These are phyloP conservation scores for Arabidopsis thaliana DNA, from an alignment of 345 rosid genomes.

Conservation along the genomic window DNA sequence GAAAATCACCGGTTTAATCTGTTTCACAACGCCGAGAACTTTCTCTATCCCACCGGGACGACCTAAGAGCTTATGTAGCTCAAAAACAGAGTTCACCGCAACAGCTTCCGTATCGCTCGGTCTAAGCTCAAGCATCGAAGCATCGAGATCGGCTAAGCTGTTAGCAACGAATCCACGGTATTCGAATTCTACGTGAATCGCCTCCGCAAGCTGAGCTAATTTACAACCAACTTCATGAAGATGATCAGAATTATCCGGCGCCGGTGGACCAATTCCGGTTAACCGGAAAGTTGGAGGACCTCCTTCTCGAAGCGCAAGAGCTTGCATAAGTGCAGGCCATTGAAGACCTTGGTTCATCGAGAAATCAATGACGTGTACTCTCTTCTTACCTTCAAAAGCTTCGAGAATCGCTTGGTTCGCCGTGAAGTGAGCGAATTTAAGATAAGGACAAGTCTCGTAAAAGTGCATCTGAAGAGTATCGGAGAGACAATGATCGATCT, in stretches of 20 bases:
- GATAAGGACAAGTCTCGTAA: slow-evolving; percentile 88
- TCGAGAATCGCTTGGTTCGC: slow-evolving; percentile 90
- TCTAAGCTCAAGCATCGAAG: slow-evolving; percentile 68
- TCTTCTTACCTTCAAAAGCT: slow-evolving; percentile 68
- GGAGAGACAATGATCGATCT: slow-evolving; percentile 57
- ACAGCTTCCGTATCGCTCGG: slow-evolving; percentile 64
- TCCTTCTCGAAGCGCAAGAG: slow-evolving; percentile 66
- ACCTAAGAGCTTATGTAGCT: slow-evolving; percentile 69
- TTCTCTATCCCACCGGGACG: slow-evolving; percentile 70
- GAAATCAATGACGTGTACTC: slow-evolving; percentile 82
- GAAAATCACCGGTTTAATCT: slow-evolving; percentile 71
- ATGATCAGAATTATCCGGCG: slow-evolving; percentile 60
- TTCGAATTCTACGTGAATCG: slow-evolving; percentile 70
- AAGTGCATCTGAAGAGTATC: slow-evolving; percentile 82
- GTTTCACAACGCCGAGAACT: slow-evolving; percentile 62
- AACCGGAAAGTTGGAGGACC: slow-evolving; percentile 80
- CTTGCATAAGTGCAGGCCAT: slow-evolving; percentile 93
- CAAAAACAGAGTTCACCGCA: slow-evolving; percentile 85
- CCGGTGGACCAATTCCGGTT: slow-evolving; percentile 85
- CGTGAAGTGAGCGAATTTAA: slow-evolving; percentile 87
- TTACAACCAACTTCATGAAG: slow-evolving; percentile 84
- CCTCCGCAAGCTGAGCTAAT: slow-evolving; percentile 77
- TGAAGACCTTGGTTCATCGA: slow-evolving; percentile 82
- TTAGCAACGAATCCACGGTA: slow-evolving; percentile 79
- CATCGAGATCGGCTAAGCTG: slow-evolving; percentile 80